Base-by-base conservation (phyloP, 495 filamentous ascomycete genomes). In the Podospora bellae-mahoneyi region DNA sequence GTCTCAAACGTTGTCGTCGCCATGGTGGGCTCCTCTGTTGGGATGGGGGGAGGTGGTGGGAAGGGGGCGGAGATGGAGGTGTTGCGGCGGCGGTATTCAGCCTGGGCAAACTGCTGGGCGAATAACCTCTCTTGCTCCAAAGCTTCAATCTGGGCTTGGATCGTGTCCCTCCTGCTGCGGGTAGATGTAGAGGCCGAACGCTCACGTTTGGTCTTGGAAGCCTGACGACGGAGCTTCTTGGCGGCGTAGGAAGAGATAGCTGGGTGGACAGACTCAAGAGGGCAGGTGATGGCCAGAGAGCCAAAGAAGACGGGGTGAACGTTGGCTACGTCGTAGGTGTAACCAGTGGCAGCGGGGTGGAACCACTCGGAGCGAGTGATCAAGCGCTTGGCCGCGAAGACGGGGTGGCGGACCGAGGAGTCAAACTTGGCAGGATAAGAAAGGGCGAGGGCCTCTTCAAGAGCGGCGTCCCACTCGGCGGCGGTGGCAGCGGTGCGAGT, bases 291-390 rank as follows among this genome's bases (percentile, higher is more conserved):
- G 28, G 75, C 70, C 10, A 76, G 73, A 4, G 77, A 79, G 53
- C 76, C 77, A 48, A 79, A 80, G 72, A 80, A 80, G 3, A 74
- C 72, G 5, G 78, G 77, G 57, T 78, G 76, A 26, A 77, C 71
- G 39, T 60, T 61, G 53, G 73, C 70, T 3, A 67, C 69, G 57
- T 79, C 76, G 68, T 75, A 74, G 19, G 72, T 74, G 64, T 79
- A 75, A 60, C 78, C 77, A 10, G 73, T 76, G 0, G 77, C 72
- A 13, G 76, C 79, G 9, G 80, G 79, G 69, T 82, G 79, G 68
- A 74, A 70, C 58, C 63, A 75, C 70, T 77, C 74, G 3, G 76
- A 75, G 7, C 53, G 61, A 28, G 76, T 75, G 61, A 72, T 58
- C 59, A 79, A 66, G 10, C 74, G 73, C 30, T 58, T 64, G 16